Evolutionary conservation across 106 monocot genomes (phyloP), one percentile per base, ranked within the genome.

Genomic region (Narthecium ossifragum): DNA sequence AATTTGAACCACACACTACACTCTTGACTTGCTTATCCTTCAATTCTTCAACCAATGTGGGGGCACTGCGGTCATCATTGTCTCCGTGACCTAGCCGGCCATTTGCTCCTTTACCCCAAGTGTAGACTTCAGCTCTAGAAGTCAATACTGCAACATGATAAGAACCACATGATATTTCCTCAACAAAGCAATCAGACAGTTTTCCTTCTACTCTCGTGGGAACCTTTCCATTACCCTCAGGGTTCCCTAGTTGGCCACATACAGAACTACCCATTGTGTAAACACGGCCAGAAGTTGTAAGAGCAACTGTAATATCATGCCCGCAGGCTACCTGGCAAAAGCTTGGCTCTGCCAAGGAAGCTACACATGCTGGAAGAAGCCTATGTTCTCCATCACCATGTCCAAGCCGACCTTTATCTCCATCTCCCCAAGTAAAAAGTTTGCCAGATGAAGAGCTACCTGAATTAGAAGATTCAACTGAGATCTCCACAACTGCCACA

Each of bases 241-340:
- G 75, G 38, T 53, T 72, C n/a, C 81, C 81, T 43, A 81, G 75
- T 21, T 76, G 81, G 24, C 81, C 81, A 69, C 69, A 72, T 45
- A 69, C 54, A 48, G 57, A 59, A 61, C 76, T 76, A 4, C 81
- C 81, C 81, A 81, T 81, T 36, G 81, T 72, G 56, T 81, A 81
- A 22, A 81, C 75, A 8, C 20, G 68, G 13, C 81, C 81, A 55
- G 59, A 46, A 21, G 62, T 72, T 37, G 71, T 66, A 30, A 81
- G 72, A 11, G 67, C 71, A 28, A 81, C 63, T 14, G 81, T 81
- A 34, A 76, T 53, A 31, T 66, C 62, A 64, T 81, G 61, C 6
- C 76, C 81, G 51, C 81, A 81, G 14, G 81, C 81, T 18, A 81
- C 81, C 46, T 81, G 67, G 41, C 63, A 81, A 72, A 81, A 76